Evolutionary conservation across 148 eudicot species (phyloP), one percentile per base, ranked within the genome.

Genomic region (Rhododendron griersonianum): DNA sequence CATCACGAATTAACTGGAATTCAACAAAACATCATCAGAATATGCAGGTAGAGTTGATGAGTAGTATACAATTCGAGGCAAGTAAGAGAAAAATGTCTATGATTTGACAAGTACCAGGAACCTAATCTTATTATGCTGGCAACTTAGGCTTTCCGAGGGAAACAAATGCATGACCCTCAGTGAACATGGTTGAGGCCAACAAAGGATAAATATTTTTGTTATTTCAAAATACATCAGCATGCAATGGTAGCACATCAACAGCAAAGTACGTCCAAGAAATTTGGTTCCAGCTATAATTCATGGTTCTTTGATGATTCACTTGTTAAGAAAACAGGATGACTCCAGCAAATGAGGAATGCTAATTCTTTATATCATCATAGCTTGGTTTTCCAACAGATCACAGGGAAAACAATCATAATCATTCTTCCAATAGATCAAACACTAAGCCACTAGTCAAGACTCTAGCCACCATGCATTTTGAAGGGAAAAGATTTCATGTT

Each of bases 1-100:
- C 98, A 87, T 96, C 98, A 80, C 98, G 94, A 91, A 96, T 96
- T 83, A 96, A 87, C 99, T 96, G 91, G 47, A 91, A 81, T 69
- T 77, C 59, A 84, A 87, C 63, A 5, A n/a, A 6, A 41, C 45
- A 41, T 41, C 45, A 41, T 41, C 45, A 6, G 45, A 41, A 41
- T 41, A 6, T 41, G 45, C 45, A 41, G 45, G 45, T 41, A 41
- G 45, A 41, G 45, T 41, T 41, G 45, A 21, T 65, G 13, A 65
- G 30, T 9, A 30, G 23, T 41, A 6, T 41, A 41, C 45, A 41
- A 41, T 65, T 59, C 5, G 33, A 25, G 73, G 33, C 73, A 65
- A 65, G 1, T 65, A 65, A n/a, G 5, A 65, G 73, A 65, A 25
- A 65, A 65, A n/a, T 10, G 30, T 65, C 23, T 23, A n/a, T 10